These are phyloP conservation scores for Scedosporium apiospermum DNA, from an alignment of 2,329 filamentous ascomycete genomes.

Conservation along the genomic window DNA sequence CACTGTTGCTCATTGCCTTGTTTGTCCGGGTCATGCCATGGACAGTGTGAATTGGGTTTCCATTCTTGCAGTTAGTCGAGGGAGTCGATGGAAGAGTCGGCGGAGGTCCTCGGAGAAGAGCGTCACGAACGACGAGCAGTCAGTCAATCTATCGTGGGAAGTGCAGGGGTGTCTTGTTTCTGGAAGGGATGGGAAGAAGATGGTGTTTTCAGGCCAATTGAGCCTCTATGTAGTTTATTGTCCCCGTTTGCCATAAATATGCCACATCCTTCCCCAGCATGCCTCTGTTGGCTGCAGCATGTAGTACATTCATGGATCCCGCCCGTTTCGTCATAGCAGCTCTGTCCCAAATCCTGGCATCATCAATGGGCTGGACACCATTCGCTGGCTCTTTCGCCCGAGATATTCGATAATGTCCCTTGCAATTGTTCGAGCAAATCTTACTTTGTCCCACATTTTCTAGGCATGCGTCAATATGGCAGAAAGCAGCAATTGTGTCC, in stretches of 20 bases:
- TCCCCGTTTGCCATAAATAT: too few relatives aligned
- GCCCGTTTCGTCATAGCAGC: not conserved
- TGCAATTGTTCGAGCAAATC: not conserved
- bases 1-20: not conserved
- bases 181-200: too few relatives aligned
- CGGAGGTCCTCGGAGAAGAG: too few relatives aligned
- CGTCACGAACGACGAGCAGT: too few relatives aligned
- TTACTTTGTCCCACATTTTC: not conserved
- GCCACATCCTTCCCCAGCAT: too few relatives aligned
- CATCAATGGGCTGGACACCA: not conserved
- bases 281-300: too few relatives aligned
- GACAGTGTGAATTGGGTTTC: slow-evolving; percentile 4
- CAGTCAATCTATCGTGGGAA: too few relatives aligned
- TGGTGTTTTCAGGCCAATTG: too few relatives aligned
- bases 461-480: not conserved
- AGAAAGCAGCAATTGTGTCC: not conserved
- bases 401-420: not conserved
- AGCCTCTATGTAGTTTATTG: too few relatives aligned
- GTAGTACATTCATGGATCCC: too few relatives aligned
- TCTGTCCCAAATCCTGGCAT: not conserved
- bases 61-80: not conserved
- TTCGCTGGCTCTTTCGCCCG: not conserved
- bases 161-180: too few relatives aligned
- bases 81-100: not conserved
- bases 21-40: not conserved